phyloP scores from a whole-genome alignment of 2,329 filamentous ascomycete species.

The Diaporthe australafricana region DNA sequence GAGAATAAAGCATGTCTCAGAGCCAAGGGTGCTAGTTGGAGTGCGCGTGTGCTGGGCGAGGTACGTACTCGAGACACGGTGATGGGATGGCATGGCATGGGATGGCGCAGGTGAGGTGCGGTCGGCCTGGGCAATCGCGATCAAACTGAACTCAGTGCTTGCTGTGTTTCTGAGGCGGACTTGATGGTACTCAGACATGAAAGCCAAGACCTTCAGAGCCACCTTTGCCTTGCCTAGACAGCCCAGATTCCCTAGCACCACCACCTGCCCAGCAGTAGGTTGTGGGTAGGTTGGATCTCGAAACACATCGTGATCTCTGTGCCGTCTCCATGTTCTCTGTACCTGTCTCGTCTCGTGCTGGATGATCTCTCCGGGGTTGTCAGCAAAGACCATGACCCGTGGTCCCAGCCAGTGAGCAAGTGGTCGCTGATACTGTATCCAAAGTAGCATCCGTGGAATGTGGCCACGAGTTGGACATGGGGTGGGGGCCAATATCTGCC shows the following conservation, averaged over 20 bases:
- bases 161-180: too few species aligned
- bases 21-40: slow-evolving; percentile 5
- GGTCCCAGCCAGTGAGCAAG: too few species aligned
- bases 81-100: neutral
- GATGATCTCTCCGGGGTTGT: too few species aligned
- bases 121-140: slow-evolving; percentile 10
- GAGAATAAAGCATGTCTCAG: slow-evolving; percentile 30
- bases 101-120: neutral
- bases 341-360: slow-evolving; percentile 22
- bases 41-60: neutral
- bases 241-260: neutral
- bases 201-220: neutral
- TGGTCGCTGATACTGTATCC: too few species aligned
- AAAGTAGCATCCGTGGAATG: too few species aligned
- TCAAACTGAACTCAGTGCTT: neutral
- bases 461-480: too few species aligned
- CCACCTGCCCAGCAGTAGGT: neutral
- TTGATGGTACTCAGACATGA: neutral
- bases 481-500: neutral
- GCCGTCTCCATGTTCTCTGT: neutral
- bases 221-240: neutral
- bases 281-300: neutral
- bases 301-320: slow-evolving; percentile 2
- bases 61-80: neutral
- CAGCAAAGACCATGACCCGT: too few species aligned